phyloP scores from a whole-genome alignment of 805 yeast genomes.

The Komagataella pseudopastoris region DNA sequence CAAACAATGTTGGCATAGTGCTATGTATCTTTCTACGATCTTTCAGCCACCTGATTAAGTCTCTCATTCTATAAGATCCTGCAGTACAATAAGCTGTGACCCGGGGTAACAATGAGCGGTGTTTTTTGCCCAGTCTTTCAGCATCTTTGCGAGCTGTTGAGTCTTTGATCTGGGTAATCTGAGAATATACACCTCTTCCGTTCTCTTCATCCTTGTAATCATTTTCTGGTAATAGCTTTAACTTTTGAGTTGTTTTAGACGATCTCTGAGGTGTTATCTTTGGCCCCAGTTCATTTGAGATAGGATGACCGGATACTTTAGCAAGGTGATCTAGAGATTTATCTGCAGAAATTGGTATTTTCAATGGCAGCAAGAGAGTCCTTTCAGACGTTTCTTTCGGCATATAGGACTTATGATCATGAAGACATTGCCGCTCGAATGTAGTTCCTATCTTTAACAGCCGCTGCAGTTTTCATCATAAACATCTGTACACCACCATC shows the following conservation, averaged over 20 bases:
- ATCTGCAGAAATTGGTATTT: neutral
- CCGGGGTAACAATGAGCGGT: slow-evolving; percentile 74
- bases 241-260: slow-evolving; percentile 60
- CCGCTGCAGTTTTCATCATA: too few relatives aligned
- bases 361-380: neutral
- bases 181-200: slow-evolving; percentile 54
- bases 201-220: slow-evolving; percentile 11
- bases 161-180: slow-evolving; percentile 73
- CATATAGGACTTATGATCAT: neutral
- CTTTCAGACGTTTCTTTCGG: neutral
- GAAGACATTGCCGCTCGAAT: neutral
- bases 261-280: slow-evolving; percentile 64
- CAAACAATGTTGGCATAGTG: slow-evolving; percentile 77
- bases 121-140: slow-evolving; percentile 79
- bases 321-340: neutral
- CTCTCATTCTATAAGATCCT: slow-evolving; percentile 83
- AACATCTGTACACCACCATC: neutral
- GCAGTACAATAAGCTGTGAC: slow-evolving; percentile 96
- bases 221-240: slow-evolving; percentile 58
- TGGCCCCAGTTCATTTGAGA: slow-evolving; percentile 20
- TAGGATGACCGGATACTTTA: slow-evolving; percentile 7
- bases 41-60: slow-evolving; percentile 70
- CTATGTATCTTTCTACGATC: slow-evolving; percentile 63
- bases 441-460: neutral
- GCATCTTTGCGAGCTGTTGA: slow-evolving; percentile 89